These are phyloP conservation scores for Musa troglodytarum DNA, from an alignment of 176 grass and related monocot genomes.

Conservation along the genomic window DNA sequence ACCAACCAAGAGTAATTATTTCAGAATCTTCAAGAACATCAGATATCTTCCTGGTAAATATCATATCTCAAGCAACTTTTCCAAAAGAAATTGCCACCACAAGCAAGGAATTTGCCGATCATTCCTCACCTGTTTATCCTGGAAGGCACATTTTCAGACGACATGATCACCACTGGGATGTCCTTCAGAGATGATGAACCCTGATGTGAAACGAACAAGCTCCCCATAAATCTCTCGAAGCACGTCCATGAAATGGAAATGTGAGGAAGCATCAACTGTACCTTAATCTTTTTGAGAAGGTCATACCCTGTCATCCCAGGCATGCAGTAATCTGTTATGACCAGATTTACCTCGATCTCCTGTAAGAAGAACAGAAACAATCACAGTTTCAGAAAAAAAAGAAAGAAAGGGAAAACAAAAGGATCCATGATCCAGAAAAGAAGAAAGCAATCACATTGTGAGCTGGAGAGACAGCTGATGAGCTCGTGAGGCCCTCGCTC, in stretches of 20 bases:
- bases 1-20: neutral
- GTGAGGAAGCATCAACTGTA: neutral
- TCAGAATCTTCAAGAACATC: no score
- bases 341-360: conserved; percentile 35
- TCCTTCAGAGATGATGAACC: conserved; percentile 25
- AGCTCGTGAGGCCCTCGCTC: neutral
- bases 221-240: neutral
- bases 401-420: neutral
- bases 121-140: conserved; percentile 30
- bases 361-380: conserved; percentile 12
- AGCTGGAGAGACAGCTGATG: neutral
- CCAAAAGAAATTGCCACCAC: no score
- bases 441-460: neutral
- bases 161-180: conserved; percentile 40
- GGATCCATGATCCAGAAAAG: neutral
- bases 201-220: neutral
- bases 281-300: conserved; percentile 36
- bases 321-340: conserved; percentile 33
- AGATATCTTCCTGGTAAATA: neutral
- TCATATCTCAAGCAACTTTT: no score
- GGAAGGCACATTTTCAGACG: conserved; percentile 34
- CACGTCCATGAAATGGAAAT: neutral
- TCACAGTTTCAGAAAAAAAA: neutral
- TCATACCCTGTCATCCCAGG: conserved; percentile 38
- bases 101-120: neutral